A percentile compares a stretch with the other conserved stretches of the same genome.
phyloP scores from a whole-genome alignment of 139 green algal genomes.

The Pleodorina starrii region DNA sequence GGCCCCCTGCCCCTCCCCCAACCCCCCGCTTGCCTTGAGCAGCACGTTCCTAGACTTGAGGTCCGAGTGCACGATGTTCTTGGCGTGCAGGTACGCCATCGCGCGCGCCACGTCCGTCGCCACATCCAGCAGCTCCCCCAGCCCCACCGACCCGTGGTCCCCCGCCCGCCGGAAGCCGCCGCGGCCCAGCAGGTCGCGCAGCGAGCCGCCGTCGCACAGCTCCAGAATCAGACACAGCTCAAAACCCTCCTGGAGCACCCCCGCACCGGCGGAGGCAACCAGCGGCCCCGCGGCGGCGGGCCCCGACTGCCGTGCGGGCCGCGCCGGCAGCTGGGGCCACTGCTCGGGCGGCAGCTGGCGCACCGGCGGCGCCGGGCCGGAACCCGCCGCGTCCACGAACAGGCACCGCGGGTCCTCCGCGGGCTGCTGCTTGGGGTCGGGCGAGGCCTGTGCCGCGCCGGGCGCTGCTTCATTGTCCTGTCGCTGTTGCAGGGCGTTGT shows the following conservation, averaged over 20 bases:
- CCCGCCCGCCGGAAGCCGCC: not conserved
- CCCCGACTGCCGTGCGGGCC: not conserved
- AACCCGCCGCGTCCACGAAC: no score
- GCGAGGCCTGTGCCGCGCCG: no score
- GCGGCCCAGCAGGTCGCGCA: not conserved
- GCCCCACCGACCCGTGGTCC: conserved; percentile 34
- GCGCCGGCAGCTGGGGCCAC: not conserved
- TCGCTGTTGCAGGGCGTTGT: no score
- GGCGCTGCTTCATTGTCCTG: no score
- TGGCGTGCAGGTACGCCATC: conserved; percentile 62
- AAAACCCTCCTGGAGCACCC: not conserved
- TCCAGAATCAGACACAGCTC: conserved; percentile 41
- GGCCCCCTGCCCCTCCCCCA: no score
- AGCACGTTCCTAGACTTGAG: conserved; percentile 65
- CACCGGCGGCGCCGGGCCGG: no score
- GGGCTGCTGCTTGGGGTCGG: no score
- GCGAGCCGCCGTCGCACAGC: conserved; percentile 13
- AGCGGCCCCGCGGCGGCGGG: not conserved
- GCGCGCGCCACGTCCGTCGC: conserved; percentile 60
- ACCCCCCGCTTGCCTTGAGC: conserved; percentile 36
- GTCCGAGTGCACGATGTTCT: conserved; percentile 64
- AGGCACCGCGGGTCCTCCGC: no score
- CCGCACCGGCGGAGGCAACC: not conserved
- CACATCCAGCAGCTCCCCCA: conserved; percentile 50
- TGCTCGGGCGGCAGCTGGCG: no score